Base-by-base conservation (phyloP, 2,329 filamentous ascomycete species). In the Fusarium sp. region DNA sequence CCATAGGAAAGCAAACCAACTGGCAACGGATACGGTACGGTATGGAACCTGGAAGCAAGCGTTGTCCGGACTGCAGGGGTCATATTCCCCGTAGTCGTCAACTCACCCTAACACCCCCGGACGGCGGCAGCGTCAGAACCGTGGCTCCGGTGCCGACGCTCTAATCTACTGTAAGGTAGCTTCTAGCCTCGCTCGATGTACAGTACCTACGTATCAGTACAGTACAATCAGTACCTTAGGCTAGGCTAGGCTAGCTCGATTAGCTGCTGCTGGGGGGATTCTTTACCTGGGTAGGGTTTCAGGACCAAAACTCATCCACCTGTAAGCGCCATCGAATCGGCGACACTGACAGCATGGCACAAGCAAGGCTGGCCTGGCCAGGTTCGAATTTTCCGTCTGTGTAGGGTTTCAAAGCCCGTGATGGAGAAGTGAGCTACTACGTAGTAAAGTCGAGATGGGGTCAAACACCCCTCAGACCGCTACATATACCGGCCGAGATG, bases 141-240 rank as follows among this genome's bases (percentile, higher is more conserved):
- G 70, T 73, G 72, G 72, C 72, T 74, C 70, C 58, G 72, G 72
- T 74, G 72, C 72, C 72, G 70, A 74, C 55, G 59, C 58, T 67
- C 66, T 61, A 67, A 52, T 52, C 49, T 52, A 27, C 27, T 27
- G 27, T 27, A 37, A 37, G 34, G 34, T n/a, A 41, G 49, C 18
- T 25, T 51, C 47, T 32, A 51, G 34, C 32, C 20, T 34, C 30
- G 32, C 47, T 51, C 47, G 30, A 30, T 34, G 16, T 44, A 44
- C 41, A 22, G 24, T 46, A 46, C 44, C 32, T 37, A 37, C 32
- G 32, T 18, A 37, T 37, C 32, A 34, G 32, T 34, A 34, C 32
- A 37, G 32, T 37, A 37, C 9, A 37, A 37, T 37, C 34, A 37
- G 34, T 37, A 37, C 34, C 34, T n/a, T 37, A 12, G 34, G 24